Evolutionary conservation across 768 basidiomycete species (phyloP).

Genomic region (Pleurotus platypus): DNA sequence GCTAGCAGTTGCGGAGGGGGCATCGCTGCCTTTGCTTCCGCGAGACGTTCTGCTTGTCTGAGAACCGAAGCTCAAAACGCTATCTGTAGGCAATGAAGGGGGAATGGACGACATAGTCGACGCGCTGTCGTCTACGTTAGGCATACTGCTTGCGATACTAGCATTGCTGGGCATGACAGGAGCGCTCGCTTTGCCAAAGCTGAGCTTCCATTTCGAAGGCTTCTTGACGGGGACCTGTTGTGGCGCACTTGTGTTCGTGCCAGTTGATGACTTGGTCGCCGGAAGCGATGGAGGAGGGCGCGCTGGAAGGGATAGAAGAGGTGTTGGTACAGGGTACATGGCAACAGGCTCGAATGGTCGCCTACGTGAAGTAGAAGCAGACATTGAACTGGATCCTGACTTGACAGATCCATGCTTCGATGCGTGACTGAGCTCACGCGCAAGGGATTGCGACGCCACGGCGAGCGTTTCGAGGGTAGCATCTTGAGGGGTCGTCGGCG

Average conservation of each 20-base stretch:
- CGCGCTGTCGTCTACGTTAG: slow-evolving; percentile 29
- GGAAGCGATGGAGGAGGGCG: slow-evolving; percentile 26
- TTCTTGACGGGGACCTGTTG: slow-evolving; percentile 50
- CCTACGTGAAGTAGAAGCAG: slow-evolving; percentile 24
- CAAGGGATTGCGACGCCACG: slow-evolving; percentile 76
- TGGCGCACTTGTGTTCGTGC: slow-evolving; percentile 2
- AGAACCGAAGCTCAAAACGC: slow-evolving; percentile 6
- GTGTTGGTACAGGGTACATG: slow-evolving; percentile 39
- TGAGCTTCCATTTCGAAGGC: slow-evolving; percentile 82
- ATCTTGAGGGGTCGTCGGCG: slow-evolving; percentile 37
- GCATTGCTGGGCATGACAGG: slow-evolving; percentile 19
- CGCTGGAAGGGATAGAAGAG: slow-evolving; percentile 21
- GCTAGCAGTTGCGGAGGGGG: slow-evolving; percentile 67
- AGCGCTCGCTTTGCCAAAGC: slow-evolving; percentile 59
- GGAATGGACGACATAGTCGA: slow-evolving; percentile 3
- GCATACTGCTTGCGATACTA: slow-evolving; percentile 27
- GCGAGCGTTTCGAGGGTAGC: slow-evolving; percentile 69
- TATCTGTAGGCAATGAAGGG: slow-evolving; percentile 3
- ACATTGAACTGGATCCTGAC: slow-evolving; percentile 24
- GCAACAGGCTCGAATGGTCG: slow-evolving; percentile 39
- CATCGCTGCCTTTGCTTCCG: not conserved
- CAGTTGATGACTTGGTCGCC: slow-evolving; percentile 30
- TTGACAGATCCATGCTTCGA: slow-evolving; percentile 31
- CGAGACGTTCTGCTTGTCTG: slow-evolving; percentile 4
- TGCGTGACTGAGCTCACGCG: slow-evolving; percentile 76